Base-by-base conservation (phyloP, 2,329 filamentous ascomycete genomes). In the Fusarium sp. region DNA sequence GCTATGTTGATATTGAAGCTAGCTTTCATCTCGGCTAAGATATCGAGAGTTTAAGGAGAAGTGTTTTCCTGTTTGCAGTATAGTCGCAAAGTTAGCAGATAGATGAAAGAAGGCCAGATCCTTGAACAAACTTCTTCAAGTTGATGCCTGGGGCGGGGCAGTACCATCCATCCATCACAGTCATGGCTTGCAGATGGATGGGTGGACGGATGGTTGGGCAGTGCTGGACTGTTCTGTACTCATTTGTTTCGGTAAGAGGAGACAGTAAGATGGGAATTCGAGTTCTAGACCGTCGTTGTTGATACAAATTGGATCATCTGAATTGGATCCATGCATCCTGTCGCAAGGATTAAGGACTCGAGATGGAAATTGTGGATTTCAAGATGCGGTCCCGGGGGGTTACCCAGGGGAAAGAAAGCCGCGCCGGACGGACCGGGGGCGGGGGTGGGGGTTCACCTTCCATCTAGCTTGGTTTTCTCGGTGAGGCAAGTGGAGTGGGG, bases 141-240 rank as follows among this genome's bases (percentile, higher is more conserved):
- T 43, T 65, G 66, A 57, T 71, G 63, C 67, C 59, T 71, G 23
- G 63, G 51, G 68, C 59, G 59, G 63, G 68, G 68, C 42, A 60
- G 27, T 43, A 57, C 23, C 28, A 61, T 51, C 42, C 28, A 61
- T 51, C 42, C 23, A 60, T 54, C 28, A 28, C 45, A 8, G 16
- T 23, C 40, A 32, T 12, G 53, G 28, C 50, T 32, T 45, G 50
- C 20, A 43, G 32, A 18, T 64, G 34, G 16, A 16, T 51, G 32
- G 21, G 25, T 51, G 48, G 28, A 49, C 13, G 43, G 43, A 28
- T n/a, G 25, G 43, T 18, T 11, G 32, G 16, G 32, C 16, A 18
- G 32, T 34, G n/a, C n/a, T 45, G 25, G n/a, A 34, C 20, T 7
- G 30, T n/a, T 18, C 20, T n/a, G 21, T 49, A 14, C 30, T 25